Conservation (phyloP, 2,329 filamentous ascomycete genomes). For the Fusarium phyllophilum region DNA sequence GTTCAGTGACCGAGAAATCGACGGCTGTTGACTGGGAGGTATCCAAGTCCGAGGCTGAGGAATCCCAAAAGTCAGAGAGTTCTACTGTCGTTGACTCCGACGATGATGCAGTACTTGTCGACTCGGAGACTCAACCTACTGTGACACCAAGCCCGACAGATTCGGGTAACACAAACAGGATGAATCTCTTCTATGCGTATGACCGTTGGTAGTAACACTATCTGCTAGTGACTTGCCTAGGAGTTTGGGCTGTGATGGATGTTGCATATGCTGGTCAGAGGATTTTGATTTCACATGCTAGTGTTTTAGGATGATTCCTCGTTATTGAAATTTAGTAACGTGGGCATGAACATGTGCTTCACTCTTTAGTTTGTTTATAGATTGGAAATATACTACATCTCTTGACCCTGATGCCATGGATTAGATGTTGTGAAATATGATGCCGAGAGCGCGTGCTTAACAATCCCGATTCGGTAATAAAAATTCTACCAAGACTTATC, state of each 20-base stretch:
- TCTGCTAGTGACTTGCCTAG: no score
- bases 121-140: background rate
- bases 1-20: background rate
- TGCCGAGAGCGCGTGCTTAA: accelerated
- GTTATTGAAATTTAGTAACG: background rate
- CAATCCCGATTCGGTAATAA: accelerated
- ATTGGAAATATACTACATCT: background rate
- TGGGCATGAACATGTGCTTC: background rate
- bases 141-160: accelerated
- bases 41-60: background rate
- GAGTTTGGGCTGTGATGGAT: background rate
- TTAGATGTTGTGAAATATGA: background rate
- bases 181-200: background rate
- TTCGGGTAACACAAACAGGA: background rate
- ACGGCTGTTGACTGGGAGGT: background rate
- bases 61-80: background rate
- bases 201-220: background rate
- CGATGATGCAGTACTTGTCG: background rate
- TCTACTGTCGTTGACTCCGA: background rate
- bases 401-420: background rate
- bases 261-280: background rate
- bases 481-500: accelerated
- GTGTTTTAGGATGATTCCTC: accelerated
- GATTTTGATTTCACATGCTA: accelerated
- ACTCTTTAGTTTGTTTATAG: accelerated